Base-by-base conservation (phyloP, 2,329 filamentous ascomycete genomes). In the Fusarium veterinarium region DNA sequence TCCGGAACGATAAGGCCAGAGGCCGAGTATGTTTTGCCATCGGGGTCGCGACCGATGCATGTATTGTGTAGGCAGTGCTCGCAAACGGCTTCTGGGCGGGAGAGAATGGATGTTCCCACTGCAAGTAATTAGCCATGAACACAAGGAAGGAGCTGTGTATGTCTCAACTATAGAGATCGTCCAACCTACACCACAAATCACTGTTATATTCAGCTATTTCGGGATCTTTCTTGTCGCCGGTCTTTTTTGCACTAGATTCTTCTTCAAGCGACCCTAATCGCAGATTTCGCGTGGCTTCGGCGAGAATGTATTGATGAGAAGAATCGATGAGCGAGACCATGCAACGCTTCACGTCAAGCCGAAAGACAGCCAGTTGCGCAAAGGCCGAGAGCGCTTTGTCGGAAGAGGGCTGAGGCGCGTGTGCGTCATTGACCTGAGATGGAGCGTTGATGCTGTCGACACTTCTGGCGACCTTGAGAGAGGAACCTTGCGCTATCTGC, bases 281-380 rank as follows among this genome's bases (percentile, higher is more conserved):
- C 7, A 87, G 71, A 3, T 82, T 84, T 49, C 81, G 82, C 3
- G 87, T 88, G 13, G 84, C 84, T 72, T 89, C 87, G 41, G 86
- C 86, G 45, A 89, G 81, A 53, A 89, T 83, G 61, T 85, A 87
- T 77, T 88, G 85, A 16, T 79, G 81, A 6, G 80, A 78, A 9
- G 78, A 77, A 67, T 86, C 85, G 57, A 87, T 83, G 23, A 89
- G 78, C 55, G 85, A 86, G 28, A 89, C 83, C 79, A 89, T 84
- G 45, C 81, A 83, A 41, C 87, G 83, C 67, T 85, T 83, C 33
- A 83, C 83, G 20, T 83, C 80, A 44, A 88, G 79, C 2, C 86
- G 81, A 60, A 88, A 81, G 14, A 86, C 81, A 35, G 83, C 84
- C 30, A 89, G 80, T 75, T 89, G 87, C 8, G 86, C 85, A 62